These are phyloP conservation scores for Mycosphaerella arachidis DNA, from an alignment of 2,329 filamentous ascomycete species.

Conservation along the genomic window DNA sequence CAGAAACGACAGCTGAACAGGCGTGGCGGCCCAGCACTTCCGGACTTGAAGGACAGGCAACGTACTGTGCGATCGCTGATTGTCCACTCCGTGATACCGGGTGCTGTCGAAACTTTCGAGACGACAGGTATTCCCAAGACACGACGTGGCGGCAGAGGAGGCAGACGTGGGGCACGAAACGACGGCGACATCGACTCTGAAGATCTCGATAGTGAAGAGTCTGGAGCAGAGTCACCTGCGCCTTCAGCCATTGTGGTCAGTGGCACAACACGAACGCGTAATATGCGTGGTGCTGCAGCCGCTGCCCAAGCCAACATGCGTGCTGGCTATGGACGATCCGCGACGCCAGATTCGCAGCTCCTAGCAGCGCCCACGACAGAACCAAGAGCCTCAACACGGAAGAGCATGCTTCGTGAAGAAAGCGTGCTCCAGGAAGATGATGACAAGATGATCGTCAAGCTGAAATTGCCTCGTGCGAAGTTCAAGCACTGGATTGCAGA, in stretches of 20 bases:
- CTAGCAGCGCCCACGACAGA: conserved; percentile 62
- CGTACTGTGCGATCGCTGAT: conserved; percentile 88
- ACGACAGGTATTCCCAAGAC: conserved; percentile 81
- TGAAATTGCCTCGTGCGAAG: conserved; percentile 69
- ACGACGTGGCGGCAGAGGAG: conserved; percentile 38
- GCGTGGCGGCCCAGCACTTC: conserved; percentile 83
- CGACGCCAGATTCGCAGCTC: conserved; percentile 72
- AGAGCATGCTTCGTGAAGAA: conserved; percentile 66
- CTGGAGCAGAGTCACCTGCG: conserved; percentile 66
- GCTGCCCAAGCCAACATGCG: conserved; percentile 82
- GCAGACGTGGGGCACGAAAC: conserved; percentile 52
- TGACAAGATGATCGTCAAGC: conserved; percentile 60
- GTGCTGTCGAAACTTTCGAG: conserved; percentile 72
- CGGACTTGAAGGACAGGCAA: conserved; percentile 93
- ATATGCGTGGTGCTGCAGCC: conserved; percentile 82
- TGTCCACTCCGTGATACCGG: conserved; percentile 87
- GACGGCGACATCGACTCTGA: conserved; percentile 72
- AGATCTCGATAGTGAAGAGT: conserved; percentile 88
- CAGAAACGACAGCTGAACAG: conserved; percentile 95
- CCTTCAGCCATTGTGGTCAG: conserved; percentile 52
- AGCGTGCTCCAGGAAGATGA: conserved; percentile 73
- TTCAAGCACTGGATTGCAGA: conserved; percentile 59
- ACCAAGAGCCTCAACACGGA: conserved; percentile 60
- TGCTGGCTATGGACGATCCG: conserved; percentile 69
- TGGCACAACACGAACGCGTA: conserved; percentile 79